Evolutionary conservation across 2,329 filamentous ascomycete species (phyloP), one percentile per base, ranked within the genome.

Genomic region (Fusarium illudens): DNA sequence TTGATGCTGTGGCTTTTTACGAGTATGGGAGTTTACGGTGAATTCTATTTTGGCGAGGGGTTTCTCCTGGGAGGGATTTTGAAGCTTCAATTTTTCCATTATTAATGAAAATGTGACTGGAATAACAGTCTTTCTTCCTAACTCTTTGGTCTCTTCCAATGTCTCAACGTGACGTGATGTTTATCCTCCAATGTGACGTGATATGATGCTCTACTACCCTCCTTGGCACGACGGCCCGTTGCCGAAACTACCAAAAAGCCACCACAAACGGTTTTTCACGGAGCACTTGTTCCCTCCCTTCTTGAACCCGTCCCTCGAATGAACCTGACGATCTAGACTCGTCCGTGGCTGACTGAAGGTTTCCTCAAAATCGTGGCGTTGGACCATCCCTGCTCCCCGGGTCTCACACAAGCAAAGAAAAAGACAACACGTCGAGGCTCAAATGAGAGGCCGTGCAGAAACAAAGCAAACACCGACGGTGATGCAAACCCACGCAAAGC

Each of bases 1-100:
- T 20, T 55, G 29, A 62, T 22, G 17, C 5, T 13, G 48, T 20
- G 34, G n/a, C 29, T 60, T 49, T 22, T 65, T 55, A 33, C 8
- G 48, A 54, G 22, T 32, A 59, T 42, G 52, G 62, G 66, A 67
- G 66, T 69, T 67, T 68, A 56, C 22, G 62, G 58, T 69, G 50
- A 55, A 29, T 15, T 51, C 51, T 37, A 13, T 32, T 30, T 22
- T 22, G 29, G 19, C 48, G 19, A 36, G 7, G 29, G 29, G 30
- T 17, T 29, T 20, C 15, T 58, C 49, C 29, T 55, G 58, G 58
- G 55, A 48, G 48, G 54, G 46, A 57, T 39, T 34, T 58, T 65
- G 48, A 44, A 34, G n/a, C 42, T 60, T 44, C 13, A 63, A 66
- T 13, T 32, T 25, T 42, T 65, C 13, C n/a, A 34, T 50, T 36